Percentiles rank a stretch among this genome's conserved stretches.
Conservation (phyloP, 2,329 filamentous ascomycete genomes). For the Penicillium fuscoglaucum region DNA sequence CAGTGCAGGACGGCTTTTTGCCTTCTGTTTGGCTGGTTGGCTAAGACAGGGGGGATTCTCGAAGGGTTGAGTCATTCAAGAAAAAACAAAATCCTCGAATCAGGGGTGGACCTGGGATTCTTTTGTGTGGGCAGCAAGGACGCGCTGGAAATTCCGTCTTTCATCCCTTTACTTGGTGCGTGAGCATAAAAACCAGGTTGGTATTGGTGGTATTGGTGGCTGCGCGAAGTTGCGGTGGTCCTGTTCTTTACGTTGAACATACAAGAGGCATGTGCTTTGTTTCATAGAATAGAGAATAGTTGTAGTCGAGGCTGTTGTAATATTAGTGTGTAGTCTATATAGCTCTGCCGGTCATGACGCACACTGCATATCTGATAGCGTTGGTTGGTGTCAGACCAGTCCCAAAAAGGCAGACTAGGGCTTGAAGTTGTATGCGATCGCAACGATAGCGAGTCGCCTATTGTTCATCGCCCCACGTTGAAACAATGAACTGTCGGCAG, state of each 20-base stretch:
- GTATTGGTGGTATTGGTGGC: conserved; percentile 14
- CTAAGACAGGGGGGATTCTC: conserved; percentile 17
- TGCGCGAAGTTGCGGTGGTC: not conserved
- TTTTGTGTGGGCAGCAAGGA: conserved; percentile 23
- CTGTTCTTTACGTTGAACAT: conserved; percentile 3
- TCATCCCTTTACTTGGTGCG: conserved; percentile 28
- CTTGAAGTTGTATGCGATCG: conserved; percentile 17
- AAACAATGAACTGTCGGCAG: not conserved
- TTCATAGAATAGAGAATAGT: not conserved
- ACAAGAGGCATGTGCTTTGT: not conserved
- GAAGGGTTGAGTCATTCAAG: conserved; percentile 23
- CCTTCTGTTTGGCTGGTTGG: conserved; percentile 15
- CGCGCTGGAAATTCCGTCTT: conserved; percentile 12
- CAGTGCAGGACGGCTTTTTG: conserved; percentile 19
- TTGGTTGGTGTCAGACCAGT: conserved; percentile 10
- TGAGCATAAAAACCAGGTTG: conserved; percentile 19
- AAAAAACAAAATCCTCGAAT: conserved; percentile 17
- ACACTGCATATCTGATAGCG: conserved; percentile 1
- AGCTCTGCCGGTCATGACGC: conserved; percentile 1
- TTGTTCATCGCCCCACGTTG: conserved; percentile 10
- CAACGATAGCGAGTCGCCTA: conserved; percentile 10
- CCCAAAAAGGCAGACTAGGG: conserved; percentile 19
- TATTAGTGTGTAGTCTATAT: not conserved
- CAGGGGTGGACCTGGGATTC: conserved; percentile 22
- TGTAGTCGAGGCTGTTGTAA: not conserved